phyloP scores from a whole-genome alignment of 768 basidiomycete species.

The Lactarius psammicola region DNA sequence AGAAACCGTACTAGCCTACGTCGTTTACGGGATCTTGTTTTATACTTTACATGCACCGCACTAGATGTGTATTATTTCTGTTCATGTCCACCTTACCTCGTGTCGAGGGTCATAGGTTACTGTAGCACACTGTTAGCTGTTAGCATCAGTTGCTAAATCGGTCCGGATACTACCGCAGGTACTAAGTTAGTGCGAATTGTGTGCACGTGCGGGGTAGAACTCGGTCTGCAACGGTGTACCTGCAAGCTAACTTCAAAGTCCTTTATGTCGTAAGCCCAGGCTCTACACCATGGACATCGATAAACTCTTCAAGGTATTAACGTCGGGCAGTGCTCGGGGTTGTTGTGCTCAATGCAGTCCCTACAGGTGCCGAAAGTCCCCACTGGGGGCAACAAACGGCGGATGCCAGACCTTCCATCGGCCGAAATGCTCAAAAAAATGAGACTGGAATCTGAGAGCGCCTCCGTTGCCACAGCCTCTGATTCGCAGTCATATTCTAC shows the following conservation, averaged over 20 bases:
- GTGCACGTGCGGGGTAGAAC: background rate
- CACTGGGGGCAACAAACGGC: constrained; percentile 62
- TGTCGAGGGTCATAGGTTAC: too few species aligned
- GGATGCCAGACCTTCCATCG: constrained; percentile 71
- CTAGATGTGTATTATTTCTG: constrained; percentile 2
- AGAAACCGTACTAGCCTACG: constrained; percentile 68
- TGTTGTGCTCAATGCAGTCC: constrained; percentile 7
- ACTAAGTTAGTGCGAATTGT: background rate
- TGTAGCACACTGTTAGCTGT: too few species aligned
- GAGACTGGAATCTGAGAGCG: constrained; percentile 47
- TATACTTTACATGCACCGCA: background rate
- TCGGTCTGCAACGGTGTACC: background rate
- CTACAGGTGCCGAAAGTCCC: constrained; percentile 69
- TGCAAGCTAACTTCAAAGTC: background rate
- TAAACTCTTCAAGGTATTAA: constrained; percentile 47
- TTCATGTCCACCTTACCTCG: background rate
- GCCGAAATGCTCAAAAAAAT: constrained; percentile 83
- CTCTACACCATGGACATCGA: constrained; percentile 47
- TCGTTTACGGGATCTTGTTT: background rate
- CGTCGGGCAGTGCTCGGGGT: background rate
- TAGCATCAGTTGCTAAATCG: too few species aligned
- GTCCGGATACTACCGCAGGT: too few species aligned
- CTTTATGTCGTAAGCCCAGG: background rate
- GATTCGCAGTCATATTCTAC: constrained; percentile 9
- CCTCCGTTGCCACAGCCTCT: constrained; percentile 18